Conservation (phyloP, 768 basidiomycete genomes). For the Sporobolomyces phaffii region DNA sequence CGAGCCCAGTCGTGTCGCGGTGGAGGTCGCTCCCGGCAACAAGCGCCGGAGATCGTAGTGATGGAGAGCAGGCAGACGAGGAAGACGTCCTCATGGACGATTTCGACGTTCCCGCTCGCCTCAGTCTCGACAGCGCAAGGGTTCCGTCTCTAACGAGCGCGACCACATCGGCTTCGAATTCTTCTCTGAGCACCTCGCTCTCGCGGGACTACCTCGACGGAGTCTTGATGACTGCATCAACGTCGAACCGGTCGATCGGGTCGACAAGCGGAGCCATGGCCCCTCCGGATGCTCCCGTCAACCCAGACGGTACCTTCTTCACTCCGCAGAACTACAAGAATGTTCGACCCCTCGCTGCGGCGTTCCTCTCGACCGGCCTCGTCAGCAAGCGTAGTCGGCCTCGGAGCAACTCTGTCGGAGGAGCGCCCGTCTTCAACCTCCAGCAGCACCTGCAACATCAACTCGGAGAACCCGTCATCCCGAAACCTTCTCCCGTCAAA, state of each 20-base stretch:
- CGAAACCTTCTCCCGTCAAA: constrained; percentile 36
- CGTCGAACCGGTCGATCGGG: constrained; percentile 24
- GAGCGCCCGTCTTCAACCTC: constrained; percentile 31
- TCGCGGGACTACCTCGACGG: constrained; percentile 7
- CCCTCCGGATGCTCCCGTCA: background rate
- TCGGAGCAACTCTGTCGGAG: constrained; percentile 17
- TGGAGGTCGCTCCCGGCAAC: background rate
- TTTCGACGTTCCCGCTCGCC: constrained; percentile 15
- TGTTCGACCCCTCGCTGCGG: constrained; percentile 43
- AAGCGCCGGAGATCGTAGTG: background rate
- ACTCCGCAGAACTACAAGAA: constrained; percentile 43
- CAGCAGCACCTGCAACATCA: constrained; percentile 33
- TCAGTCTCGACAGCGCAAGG: constrained; percentile 29
- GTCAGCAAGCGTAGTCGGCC: constrained; percentile 44
- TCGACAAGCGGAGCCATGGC: constrained; percentile 6
- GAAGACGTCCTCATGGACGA: constrained; percentile 35
- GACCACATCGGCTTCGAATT: constrained; percentile 34
- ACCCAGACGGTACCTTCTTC: constrained; percentile 25
- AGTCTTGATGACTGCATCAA: background rate
- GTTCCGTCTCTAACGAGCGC: constrained; percentile 39
- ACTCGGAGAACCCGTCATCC: constrained; percentile 19
- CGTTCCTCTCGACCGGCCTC: constrained; percentile 49
- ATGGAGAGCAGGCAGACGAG: constrained; percentile 17
- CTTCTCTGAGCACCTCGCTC: constrained; percentile 27
- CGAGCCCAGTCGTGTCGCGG: background rate